Conservation (phyloP, 371 early-diverging fungal species). For the Cokeromyces recurvatus region DNA sequence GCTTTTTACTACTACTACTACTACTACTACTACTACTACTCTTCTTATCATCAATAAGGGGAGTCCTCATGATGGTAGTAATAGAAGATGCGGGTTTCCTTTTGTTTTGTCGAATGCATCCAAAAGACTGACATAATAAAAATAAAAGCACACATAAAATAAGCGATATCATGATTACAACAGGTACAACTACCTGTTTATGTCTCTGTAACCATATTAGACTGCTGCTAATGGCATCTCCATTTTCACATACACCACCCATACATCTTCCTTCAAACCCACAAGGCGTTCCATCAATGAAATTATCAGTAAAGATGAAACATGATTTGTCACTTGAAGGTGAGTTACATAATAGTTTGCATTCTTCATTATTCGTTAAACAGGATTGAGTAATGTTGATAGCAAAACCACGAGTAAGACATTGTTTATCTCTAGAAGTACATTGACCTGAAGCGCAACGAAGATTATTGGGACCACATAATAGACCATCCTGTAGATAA, state of each 20-base stretch:
- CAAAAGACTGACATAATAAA: no score
- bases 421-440: conserved; percentile 84
- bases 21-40: no score
- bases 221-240: background rate
- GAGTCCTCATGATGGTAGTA: no score
- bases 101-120: no score
- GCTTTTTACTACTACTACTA: no score
- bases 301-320: conserved; percentile 69
- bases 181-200: conserved; percentile 43
- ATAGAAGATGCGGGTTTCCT: no score
- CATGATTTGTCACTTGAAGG: conserved; percentile 55
- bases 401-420: conserved; percentile 49
- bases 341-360: conserved; percentile 65
- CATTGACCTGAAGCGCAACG: conserved; percentile 88
- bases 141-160: no score
- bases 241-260: conserved; percentile 31
- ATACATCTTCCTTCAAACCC: conserved; percentile 67
- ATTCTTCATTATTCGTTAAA: conserved; percentile 43
- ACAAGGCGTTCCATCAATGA: conserved; percentile 88
- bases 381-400: conserved; percentile 47
- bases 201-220: conserved; percentile 36
- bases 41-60: no score
- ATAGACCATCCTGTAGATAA: conserved; percentile 60
- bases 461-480: conserved; percentile 56
- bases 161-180: conserved; percentile 38